These are phyloP conservation scores for Proliferodiscus dingleyae DNA, from an alignment of 2,329 filamentous ascomycete species.

Conservation along the genomic window DNA sequence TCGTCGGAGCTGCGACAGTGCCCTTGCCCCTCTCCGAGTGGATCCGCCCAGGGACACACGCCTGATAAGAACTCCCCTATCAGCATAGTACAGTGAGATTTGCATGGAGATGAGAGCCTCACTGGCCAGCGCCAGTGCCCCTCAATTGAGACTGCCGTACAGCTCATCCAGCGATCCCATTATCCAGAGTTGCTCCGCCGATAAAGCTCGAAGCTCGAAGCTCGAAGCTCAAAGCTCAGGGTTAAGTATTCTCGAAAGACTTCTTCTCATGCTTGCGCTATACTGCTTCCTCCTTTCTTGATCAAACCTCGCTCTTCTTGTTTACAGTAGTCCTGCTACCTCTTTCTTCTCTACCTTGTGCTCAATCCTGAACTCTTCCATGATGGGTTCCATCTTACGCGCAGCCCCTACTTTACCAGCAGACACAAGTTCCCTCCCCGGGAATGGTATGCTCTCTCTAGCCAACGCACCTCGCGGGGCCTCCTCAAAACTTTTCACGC, in stretches of 20 bases:
- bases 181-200: too few species aligned
- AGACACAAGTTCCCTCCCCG: slow-evolving; percentile 42
- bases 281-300: neutral
- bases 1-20: slow-evolving; percentile 2
- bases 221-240: too few species aligned
- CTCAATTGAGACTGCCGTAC: too few species aligned
- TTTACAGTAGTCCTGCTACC: neutral
- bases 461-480: slow-evolving; percentile 11
- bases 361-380: neutral
- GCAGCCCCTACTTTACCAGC: slow-evolving; percentile 34
- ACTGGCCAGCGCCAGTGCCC: too few species aligned
- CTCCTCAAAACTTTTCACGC: slow-evolving; percentile 35
- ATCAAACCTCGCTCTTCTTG: neutral
- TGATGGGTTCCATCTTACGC: slow-evolving; percentile 16
- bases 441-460: slow-evolving; percentile 46
- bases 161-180: too few species aligned
- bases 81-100: too few species aligned
- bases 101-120: too few species aligned
- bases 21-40: slow-evolving; percentile 1
- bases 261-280: too few species aligned
- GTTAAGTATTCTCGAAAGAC: too few species aligned
- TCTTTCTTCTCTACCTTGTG: neutral
- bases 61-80: too few species aligned
- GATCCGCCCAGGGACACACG: too few species aligned
- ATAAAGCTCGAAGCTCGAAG: too few species aligned